Conservation (phyloP, 2,329 filamentous ascomycete genomes). For the Alternaria arbusti region DNA sequence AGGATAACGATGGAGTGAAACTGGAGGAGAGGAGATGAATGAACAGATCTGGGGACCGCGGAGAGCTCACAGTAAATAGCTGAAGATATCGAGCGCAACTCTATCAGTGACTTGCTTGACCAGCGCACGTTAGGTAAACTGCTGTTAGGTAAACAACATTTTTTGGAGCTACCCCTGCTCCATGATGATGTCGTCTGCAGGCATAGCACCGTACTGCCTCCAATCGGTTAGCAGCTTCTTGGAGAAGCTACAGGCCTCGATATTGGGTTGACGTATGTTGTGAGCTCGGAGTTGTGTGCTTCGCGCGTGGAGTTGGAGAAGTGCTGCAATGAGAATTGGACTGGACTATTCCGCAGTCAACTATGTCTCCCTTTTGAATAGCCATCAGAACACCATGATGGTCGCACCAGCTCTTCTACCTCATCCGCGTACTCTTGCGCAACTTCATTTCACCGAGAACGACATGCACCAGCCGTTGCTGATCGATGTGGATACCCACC, state of each 20-base stretch:
- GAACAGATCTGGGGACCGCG: conserved; percentile 6
- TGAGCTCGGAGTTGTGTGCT: background rate
- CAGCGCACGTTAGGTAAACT: conserved; percentile 44
- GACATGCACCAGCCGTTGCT: conserved; percentile 8
- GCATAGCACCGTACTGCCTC: conserved; percentile 19
- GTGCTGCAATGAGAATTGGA: background rate
- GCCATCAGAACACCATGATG: conserved; percentile 21
- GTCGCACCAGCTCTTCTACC: background rate
- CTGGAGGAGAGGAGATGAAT: conserved; percentile 1
- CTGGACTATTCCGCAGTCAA: background rate
- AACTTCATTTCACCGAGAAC: background rate
- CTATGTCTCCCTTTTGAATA: background rate
- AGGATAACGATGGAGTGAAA: conserved; percentile 1
- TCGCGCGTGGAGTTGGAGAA: background rate
- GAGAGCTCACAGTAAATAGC: conserved; percentile 29
- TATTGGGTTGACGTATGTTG: conserved; percentile 2
- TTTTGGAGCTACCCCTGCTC: conserved; percentile 36
- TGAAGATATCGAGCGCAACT: conserved; percentile 19
- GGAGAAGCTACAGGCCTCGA: conserved; percentile 12
- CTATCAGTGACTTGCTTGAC: conserved; percentile 38
- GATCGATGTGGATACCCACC: conserved; percentile 24
- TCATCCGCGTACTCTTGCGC: background rate
- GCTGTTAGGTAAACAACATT: conserved; percentile 41
- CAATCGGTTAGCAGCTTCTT: conserved; percentile 27
- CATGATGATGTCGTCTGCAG: conserved; percentile 30